Evolutionary conservation across 306 rosid genomes (phyloP).

Genomic region (Prosopis cineraria): DNA sequence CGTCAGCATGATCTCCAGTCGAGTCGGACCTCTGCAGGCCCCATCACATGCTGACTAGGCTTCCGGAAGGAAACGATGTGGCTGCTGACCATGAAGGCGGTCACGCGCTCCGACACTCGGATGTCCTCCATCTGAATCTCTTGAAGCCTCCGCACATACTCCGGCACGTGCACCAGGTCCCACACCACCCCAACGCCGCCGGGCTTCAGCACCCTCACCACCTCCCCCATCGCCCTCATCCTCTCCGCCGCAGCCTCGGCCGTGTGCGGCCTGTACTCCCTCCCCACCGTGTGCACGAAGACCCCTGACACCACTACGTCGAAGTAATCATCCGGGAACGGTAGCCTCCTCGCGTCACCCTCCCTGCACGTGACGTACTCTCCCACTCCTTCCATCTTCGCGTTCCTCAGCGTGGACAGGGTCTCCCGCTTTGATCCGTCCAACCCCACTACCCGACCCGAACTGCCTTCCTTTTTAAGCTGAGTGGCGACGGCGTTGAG

Average conservation of each 20-base stretch:
- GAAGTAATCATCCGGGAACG: constrained; percentile 86
- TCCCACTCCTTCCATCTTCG: constrained; percentile 83
- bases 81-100: constrained; percentile 95
- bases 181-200: constrained; percentile 93
- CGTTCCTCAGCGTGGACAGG: constrained; percentile 64
- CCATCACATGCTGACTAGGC: constrained; percentile 75
- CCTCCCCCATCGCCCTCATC: constrained; percentile 90
- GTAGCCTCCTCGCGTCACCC: constrained; percentile 82
- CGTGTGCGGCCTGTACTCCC: constrained; percentile 74
- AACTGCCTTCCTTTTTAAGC: constrained; percentile 84
- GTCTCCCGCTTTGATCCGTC: constrained; percentile 66
- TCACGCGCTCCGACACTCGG: constrained; percentile 78
- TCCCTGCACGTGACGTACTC: constrained; percentile 97
- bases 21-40: constrained; percentile 80
- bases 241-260: constrained; percentile 97
- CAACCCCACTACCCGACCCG: constrained; percentile 91
- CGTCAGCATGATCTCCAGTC: constrained; percentile 77
- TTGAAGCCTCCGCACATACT: constrained; percentile 78
- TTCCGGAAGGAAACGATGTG: constrained; percentile 89
- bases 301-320: constrained; percentile 96
- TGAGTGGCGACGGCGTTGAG: constrained; percentile 94
- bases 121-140: constrained; percentile 95
- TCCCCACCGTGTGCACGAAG: constrained; percentile 91
- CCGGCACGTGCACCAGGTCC: constrained; percentile 95
- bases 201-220: constrained; percentile 85